These are phyloP conservation scores for Hyphodiscus hymeniophilus DNA, from an alignment of 495 filamentous ascomycete genomes.

Conservation along the genomic window DNA sequence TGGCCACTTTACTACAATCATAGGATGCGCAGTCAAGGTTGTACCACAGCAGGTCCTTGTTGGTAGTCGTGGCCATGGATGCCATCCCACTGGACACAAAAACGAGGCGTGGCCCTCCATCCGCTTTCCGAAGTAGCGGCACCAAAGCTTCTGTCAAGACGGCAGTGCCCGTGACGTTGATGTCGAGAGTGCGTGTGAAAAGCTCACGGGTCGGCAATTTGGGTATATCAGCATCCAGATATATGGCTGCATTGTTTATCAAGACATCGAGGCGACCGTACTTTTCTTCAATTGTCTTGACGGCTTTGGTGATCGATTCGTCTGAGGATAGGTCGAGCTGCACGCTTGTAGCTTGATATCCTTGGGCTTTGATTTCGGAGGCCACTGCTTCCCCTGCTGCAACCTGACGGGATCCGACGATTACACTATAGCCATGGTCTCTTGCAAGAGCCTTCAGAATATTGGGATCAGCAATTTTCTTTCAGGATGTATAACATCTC, in stretches of 20 bases:
- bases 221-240: not conserved
- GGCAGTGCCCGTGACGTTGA: not conserved
- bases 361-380: constrained; percentile 20
- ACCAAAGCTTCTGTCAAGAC: not conserved
- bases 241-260: constrained; percentile 48
- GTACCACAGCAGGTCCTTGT: not conserved
- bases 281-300: constrained; percentile 21
- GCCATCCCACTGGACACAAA: not conserved
- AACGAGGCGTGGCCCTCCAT: not conserved
- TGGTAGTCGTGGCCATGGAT: not conserved
- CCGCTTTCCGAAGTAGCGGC: not conserved
- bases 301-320: constrained; percentile 30
- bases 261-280: constrained; percentile 42
- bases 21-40: not conserved
- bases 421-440: constrained; percentile 35
- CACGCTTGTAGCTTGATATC: constrained; percentile 24
- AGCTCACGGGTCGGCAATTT: not conserved
- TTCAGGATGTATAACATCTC: no score
- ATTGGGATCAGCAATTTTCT: no score
- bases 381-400: constrained; percentile 19
- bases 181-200: not conserved
- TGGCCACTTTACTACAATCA: not conserved
- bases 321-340: constrained; percentile 41
- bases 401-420: constrained; percentile 31
- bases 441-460: no score